Percentiles rank a stretch among this genome's conserved stretches.
phyloP scores from a whole-genome alignment of 2,329 filamentous ascomycete species.

The Phyllosticta capitalensis region DNA sequence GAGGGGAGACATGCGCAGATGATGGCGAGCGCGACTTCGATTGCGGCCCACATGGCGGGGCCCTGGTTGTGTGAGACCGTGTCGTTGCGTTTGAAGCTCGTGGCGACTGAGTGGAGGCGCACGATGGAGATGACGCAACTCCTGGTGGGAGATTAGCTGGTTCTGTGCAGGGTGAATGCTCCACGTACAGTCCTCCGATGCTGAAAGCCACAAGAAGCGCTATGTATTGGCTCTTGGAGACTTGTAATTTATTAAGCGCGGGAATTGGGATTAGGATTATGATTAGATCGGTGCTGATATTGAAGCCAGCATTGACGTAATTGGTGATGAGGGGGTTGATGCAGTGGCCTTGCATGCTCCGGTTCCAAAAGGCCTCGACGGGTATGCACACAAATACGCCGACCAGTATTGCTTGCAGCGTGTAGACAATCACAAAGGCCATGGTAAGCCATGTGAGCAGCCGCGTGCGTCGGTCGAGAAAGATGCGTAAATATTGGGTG shows the following conservation, averaged over 20 bases:
- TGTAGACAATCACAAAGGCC: conserved; percentile 11
- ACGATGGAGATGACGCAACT: conserved; percentile 21
- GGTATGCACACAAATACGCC: conserved; percentile 27
- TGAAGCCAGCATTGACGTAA: conserved; percentile 1
- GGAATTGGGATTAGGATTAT: conserved; percentile 19
- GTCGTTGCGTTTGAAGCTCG: conserved; percentile 20
- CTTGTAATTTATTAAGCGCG: conserved; percentile 13
- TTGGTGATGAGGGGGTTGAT: conserved; percentile 8
- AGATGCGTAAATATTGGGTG: conserved; percentile 17
- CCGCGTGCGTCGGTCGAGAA: conserved; percentile 14
- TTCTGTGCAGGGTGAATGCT: background rate
- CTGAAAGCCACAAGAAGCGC: conserved; percentile 20
- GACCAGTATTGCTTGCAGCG: conserved; percentile 19
- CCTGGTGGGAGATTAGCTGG: conserved; percentile 1
- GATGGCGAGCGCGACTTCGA: conserved; percentile 25
- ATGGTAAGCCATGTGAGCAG: conserved; percentile 12
- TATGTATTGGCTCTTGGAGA: background rate
- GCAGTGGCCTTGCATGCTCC: conserved; percentile 19
- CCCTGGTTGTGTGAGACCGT: background rate
- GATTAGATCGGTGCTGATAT: conserved; percentile 15
- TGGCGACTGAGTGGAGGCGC: conserved; percentile 17
- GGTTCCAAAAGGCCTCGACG: conserved; percentile 25
- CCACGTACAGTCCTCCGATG: conserved; percentile 25
- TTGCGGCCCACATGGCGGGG: conserved; percentile 17
- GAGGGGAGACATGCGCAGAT: conserved; percentile 27